Evolutionary conservation across 257 asterid genomes (phyloP).

Genomic region (Jacaranda copaia): DNA sequence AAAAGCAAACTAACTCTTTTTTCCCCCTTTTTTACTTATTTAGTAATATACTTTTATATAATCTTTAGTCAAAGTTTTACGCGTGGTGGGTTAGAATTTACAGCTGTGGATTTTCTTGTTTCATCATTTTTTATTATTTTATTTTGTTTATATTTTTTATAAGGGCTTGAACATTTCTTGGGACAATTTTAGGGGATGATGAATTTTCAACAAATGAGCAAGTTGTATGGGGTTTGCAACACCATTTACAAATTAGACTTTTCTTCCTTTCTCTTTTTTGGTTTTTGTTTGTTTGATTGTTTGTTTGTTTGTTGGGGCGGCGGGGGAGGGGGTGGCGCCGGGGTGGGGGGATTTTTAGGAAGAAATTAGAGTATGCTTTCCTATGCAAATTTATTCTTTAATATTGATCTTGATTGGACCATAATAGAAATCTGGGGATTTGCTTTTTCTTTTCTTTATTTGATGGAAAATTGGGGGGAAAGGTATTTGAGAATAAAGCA

Average conservation of each 20-base stretch:
- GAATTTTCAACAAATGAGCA: neutral
- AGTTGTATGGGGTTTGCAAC: neutral
- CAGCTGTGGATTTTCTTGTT: conserved; percentile 35
- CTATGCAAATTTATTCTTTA: neutral
- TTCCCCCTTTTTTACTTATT: too few relatives aligned
- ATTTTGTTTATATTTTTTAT: too few relatives aligned
- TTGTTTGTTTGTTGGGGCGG: too few relatives aligned
- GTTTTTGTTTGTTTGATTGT: too few relatives aligned
- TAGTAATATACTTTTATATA: too few relatives aligned
- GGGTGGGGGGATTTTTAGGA: neutral
- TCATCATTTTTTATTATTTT: neutral
- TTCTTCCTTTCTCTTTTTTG: neutral
- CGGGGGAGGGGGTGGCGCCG: too few relatives aligned
- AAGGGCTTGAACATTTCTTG: conserved; percentile 10
- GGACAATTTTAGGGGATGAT: conserved; percentile 10
- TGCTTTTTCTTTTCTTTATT: neutral
- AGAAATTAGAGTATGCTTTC: neutral
- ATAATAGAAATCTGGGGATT: neutral
- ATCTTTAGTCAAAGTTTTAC: neutral
- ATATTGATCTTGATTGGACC: neutral
- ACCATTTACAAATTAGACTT: neutral
- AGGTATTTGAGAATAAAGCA: conserved; percentile 41
- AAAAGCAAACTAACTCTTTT: too few relatives aligned
- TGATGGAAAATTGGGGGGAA: conserved; percentile 26
- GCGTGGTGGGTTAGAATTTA: conserved; percentile 30